Evolutionary conservation across 805 yeast genomes (phyloP), one percentile per base, ranked within the genome.

Genomic region (Metschnikowia shivogae): DNA sequence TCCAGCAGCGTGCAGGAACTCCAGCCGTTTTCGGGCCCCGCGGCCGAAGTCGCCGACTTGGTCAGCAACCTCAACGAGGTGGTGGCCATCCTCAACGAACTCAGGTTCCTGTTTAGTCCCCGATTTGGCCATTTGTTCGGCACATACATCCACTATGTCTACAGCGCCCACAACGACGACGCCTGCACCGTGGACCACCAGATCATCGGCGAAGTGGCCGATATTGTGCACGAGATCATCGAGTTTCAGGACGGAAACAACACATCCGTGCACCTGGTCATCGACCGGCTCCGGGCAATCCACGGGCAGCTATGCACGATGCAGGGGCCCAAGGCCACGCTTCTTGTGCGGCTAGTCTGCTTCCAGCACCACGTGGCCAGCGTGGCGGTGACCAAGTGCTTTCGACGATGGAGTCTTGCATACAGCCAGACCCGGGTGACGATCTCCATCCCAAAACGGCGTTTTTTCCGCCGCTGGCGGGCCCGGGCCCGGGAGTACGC

Each of bases 161-260:
- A 56, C 42, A 57, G 52, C n/a, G 50, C 39, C 8, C 37, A 59
- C 6, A 58, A 64, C 6, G 55, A 58, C 1, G 13, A 45, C 13
- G 54, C 60, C 1, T 34, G 40, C 0, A 22, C 44, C 1, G 39
- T 43, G 2, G 71, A 68, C 46, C 49, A 48, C 26, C 41, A 44
- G n/a, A 65, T 54, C 45, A 49, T 68, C 8, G 52, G 49, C 14
- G 39, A 43, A 2, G 48, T 67, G 12, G 56, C 50, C 11, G 28
- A 36, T 4, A 47, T 55, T 12, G 53, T 66, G 1, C 55, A 58
- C 26, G 47, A 39, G 6, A 56, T 70, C 6, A 56, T 61, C 5
- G 65, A 67, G 20, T 67, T 56, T 42, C 69, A 63, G 44, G 60
- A 61, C 31, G 52, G 50, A 19, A 64, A 55, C 6, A 54, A 46